These are phyloP conservation scores for Candida orba DNA, from an alignment of 805 yeast species.

Conservation along the genomic window DNA sequence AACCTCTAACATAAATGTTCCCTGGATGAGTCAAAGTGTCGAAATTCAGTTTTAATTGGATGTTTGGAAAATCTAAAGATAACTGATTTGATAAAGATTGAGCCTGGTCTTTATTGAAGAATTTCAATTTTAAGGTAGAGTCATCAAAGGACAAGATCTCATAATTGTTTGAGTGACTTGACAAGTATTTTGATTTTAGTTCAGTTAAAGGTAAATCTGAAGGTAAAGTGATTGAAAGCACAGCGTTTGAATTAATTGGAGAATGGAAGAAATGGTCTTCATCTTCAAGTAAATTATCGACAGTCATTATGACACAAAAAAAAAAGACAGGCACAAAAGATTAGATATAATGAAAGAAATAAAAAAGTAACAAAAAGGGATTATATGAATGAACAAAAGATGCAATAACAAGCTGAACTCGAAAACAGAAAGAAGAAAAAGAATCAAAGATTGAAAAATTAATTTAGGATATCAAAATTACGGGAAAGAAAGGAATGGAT, in stretches of 20 bases:
- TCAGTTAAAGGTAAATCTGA: constrained; percentile 1
- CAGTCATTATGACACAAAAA: neutral
- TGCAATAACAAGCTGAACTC: neutral
- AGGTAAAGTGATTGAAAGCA: constrained; percentile 11
- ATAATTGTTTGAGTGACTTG: constrained; percentile 4
- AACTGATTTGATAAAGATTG: constrained; percentile 5
- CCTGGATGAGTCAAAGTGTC: constrained; percentile 46
- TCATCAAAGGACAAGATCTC: constrained; percentile 6
- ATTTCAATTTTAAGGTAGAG: constrained; percentile 9
- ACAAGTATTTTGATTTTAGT: neutral
- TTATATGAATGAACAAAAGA: no score
- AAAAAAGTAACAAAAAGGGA: no score
- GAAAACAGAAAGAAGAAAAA: neutral
- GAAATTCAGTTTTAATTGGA: constrained; percentile 13
- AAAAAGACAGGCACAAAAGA: no score
- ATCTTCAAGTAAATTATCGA: neutral
- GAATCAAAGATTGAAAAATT: neutral
- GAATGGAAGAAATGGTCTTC: constrained; percentile 14
- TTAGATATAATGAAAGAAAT: no score
- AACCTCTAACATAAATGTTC: constrained; percentile 43
- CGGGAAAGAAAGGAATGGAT: neutral
- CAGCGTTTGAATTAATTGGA: constrained; percentile 21
- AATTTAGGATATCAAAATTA: neutral
- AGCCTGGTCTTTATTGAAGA: constrained; percentile 17
- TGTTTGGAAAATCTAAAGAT: neutral